A percentile compares a stretch with the other conserved stretches of the same genome.
These are phyloP conservation scores for Periconia sp. DNA, from an alignment of 2,329 filamentous ascomycete species.

Conservation along the genomic window DNA sequence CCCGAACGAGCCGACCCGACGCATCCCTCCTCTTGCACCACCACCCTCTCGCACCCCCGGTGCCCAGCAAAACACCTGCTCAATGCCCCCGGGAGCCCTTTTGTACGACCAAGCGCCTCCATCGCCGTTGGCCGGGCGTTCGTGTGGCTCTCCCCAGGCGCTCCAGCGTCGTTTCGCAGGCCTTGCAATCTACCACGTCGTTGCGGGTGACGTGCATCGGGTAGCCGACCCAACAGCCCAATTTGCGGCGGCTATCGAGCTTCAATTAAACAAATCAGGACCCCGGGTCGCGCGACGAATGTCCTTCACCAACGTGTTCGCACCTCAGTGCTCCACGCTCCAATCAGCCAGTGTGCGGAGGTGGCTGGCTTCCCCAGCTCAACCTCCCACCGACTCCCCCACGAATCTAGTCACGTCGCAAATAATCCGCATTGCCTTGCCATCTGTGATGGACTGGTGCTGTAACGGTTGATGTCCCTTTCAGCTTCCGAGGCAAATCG, in stretches of 20 bases:
- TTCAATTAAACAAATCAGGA: constrained; percentile 14
- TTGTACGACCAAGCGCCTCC: constrained; percentile 5
- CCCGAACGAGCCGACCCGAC: constrained; percentile 28
- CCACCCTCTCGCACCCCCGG: constrained; percentile 10
- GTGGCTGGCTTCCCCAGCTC: constrained; percentile 11
- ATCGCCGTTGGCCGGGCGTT: constrained; percentile 2
- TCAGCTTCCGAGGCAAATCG: not conserved
- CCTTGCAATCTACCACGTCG: constrained; percentile 15
- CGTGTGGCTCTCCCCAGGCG: constrained; percentile 16
- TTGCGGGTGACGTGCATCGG: constrained; percentile 34
- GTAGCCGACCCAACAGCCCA: constrained; percentile 22
- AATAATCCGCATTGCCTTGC: no score
- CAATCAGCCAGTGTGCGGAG: constrained; percentile 20
- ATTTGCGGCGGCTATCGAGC: constrained; percentile 39
- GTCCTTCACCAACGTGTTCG: constrained; percentile 37
- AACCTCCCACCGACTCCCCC: not conserved
- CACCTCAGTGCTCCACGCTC: constrained; percentile 20
- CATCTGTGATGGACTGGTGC: not conserved
- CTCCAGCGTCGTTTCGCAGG: constrained; percentile 7
- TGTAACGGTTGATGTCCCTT: not conserved
- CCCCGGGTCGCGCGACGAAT: constrained; percentile 29
- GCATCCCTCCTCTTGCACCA: constrained; percentile 19
- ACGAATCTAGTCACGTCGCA: not conserved
- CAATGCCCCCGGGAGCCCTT: no score
- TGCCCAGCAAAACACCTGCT: not conserved